Evolutionary conservation across 257 asterid genomes (phyloP).

Genomic region (Parsonsia alboflavescens): DNA sequence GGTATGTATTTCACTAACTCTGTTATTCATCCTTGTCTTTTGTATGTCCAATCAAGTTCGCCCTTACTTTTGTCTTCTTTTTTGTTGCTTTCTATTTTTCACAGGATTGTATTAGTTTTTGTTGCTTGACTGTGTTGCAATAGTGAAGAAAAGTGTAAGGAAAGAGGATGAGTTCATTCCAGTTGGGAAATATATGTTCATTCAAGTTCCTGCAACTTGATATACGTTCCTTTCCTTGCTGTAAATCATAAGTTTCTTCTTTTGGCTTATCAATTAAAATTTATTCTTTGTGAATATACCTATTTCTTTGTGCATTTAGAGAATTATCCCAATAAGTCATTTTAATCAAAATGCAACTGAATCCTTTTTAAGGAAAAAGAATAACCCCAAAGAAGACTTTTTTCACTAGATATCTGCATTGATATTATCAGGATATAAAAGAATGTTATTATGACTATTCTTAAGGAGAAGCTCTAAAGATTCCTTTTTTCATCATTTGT

Average conservation of each 20-base stretch:
- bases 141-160: background rate
- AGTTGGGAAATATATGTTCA: background rate
- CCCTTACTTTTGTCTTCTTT: background rate
- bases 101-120: background rate
- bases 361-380: background rate
- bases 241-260: background rate
- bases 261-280: background rate
- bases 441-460: background rate
- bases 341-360: background rate
- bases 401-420: background rate
- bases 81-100: background rate
- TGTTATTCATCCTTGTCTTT: background rate
- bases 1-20: constrained; percentile 39
- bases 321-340: background rate
- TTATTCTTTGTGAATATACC: background rate
- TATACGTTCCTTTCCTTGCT: background rate
- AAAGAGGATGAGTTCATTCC: background rate
- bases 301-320: background rate
- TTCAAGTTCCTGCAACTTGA: background rate
- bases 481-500: background rate
- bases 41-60: background rate
- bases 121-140: background rate
- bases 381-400: background rate
- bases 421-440: background rate
- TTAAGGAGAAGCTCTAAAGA: background rate